phyloP scores from a whole-genome alignment of 177 flowering plant species.

The Vitis hybrid region DNA sequence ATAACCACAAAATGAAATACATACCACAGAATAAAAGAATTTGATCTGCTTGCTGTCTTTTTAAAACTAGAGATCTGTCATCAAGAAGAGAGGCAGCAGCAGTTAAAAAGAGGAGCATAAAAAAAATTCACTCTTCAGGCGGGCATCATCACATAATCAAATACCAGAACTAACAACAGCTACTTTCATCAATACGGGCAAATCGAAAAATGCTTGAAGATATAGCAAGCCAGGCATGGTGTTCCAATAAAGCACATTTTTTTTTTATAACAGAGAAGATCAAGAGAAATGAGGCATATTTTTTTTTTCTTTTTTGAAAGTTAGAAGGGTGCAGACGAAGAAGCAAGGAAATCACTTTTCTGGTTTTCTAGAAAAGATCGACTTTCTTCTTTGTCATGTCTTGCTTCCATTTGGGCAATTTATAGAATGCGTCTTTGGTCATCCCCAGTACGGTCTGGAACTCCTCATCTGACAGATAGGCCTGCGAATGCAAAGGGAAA shows the following conservation, averaged over 20 bases:
- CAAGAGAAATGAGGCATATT: conserved; percentile 8
- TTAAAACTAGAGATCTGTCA: conserved; percentile 17
- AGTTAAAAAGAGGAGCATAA: conserved; percentile 5
- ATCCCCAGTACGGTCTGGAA: conserved; percentile 65
- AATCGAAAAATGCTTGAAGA: conserved; percentile 13
- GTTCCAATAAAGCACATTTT: conserved; percentile 13
- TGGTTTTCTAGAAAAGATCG: conserved; percentile 61
- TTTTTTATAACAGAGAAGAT: conserved; percentile 2
- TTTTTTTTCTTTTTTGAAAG: no score
- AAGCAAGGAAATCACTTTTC: conserved; percentile 12
- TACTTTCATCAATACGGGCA: conserved; percentile 14
- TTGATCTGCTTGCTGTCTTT: conserved; percentile 21
- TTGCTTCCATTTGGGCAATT: conserved; percentile 94
- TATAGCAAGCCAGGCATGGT: conserved; percentile 20
- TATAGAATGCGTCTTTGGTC: conserved; percentile 76
- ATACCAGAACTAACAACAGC: conserved; percentile 24
- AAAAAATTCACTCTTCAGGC: conserved; percentile 32
- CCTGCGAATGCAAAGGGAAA: conserved; percentile 34
- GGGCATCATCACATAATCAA: conserved; percentile 20
- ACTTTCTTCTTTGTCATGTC: conserved; percentile 86
- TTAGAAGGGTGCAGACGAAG: neutral
- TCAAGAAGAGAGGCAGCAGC: conserved; percentile 28
- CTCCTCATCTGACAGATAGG: conserved; percentile 80
- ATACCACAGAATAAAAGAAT: conserved; percentile 49
- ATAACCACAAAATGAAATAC: conserved; percentile 4